Evolutionary conservation across 352 stramenopile species (phyloP), one percentile per base, ranked within the genome.

Genomic region (Elongisporangium senticosum): DNA sequence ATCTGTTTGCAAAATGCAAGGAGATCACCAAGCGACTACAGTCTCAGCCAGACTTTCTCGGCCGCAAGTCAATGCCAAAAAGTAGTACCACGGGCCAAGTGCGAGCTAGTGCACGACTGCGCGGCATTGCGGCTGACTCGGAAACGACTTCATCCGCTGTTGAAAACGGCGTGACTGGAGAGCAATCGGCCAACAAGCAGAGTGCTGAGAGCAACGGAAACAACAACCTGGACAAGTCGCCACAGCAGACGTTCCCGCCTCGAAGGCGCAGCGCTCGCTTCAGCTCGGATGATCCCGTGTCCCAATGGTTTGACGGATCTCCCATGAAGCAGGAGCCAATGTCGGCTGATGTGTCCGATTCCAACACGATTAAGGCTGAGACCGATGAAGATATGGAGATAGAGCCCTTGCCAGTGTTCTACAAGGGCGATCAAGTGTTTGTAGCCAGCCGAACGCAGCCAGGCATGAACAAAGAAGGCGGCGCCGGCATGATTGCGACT

Each of bases 1-100:
- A 97, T 21, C 59, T 97, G 13, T 96, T 97, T 61, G 79, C 78
- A 10, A 93, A 93, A 52, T 97, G 89, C 51, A 73, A 80, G 1
- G 79, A 88, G 7, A 83, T 90, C 39, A 87, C 81, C 1, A 88
- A 80, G 63, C 77, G 78, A 2, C 63, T 90, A 0, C 68, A 86
- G 61, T 69, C 67, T 4, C 67, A 86, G 48, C 75, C 78, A 51
- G 40, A 54, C 0, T 65, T 86, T 39, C 28, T 39, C 6, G 28
- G 1, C 2, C 14, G 5, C 14, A 48, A 62, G 22, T 24, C 61
- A 55, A 28, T 23, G n/a, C 14, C 17, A 43, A 23, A 17, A 61
- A n/a, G n/a, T n/a, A 75, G 37, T 17, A 67, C 67, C 26, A 60
- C 58, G 4, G 15, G 19, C 2, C 56, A 58, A 11, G 63, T 74